Percentiles rank a stretch among this genome's conserved stretches.
phyloP scores from a whole-genome alignment of 2,329 filamentous ascomycete genomes.

The Ophiocordyceps camponoti-leonardi region DNA sequence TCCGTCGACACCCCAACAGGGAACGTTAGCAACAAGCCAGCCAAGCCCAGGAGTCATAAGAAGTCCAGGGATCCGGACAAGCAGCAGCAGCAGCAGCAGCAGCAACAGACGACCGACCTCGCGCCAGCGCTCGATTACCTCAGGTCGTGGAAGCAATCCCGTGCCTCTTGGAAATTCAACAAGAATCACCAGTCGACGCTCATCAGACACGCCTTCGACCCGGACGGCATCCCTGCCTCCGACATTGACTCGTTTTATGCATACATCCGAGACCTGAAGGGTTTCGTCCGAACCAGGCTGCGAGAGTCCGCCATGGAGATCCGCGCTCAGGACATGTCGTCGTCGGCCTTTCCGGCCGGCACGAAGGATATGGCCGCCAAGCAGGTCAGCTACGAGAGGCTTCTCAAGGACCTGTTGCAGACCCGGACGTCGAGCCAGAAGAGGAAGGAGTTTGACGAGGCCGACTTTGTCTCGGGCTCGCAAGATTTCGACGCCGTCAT shows the following conservation, averaged over 20 bases:
- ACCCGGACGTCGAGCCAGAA: slow-evolving; percentile 19
- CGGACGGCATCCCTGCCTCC: slow-evolving; percentile 50
- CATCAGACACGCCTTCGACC: slow-evolving; percentile 65
- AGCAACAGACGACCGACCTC: slow-evolving; percentile 27
- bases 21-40: slow-evolving; percentile 11
- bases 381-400: slow-evolving; percentile 34
- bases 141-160: slow-evolving; percentile 52
- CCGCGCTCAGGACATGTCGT: slow-evolving; percentile 30
- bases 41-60: slow-evolving; percentile 13
- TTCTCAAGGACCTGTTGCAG: slow-evolving; percentile 31
- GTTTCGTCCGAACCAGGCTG: slow-evolving; percentile 53
- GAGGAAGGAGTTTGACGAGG: slow-evolving; percentile 35
- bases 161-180: slow-evolving; percentile 81
- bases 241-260: slow-evolving; percentile 54
- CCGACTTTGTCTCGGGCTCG: slow-evolving; percentile 30
- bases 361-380: slow-evolving; percentile 30
- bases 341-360: slow-evolving; percentile 29
- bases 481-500: slow-evolving; percentile 33
- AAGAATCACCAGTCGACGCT: slow-evolving; percentile 80
- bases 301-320: slow-evolving; percentile 46
- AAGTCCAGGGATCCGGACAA: slow-evolving; percentile 21
- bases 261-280: slow-evolving; percentile 68
- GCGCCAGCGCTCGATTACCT: slow-evolving; percentile 61
- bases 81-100: too few species aligned
- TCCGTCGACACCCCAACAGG: slow-evolving; percentile 8